Evolutionary conservation across 2,329 filamentous ascomycete genomes (phyloP), one percentile per base, ranked within the genome.

Genomic region (Colletotrichum sp.): DNA sequence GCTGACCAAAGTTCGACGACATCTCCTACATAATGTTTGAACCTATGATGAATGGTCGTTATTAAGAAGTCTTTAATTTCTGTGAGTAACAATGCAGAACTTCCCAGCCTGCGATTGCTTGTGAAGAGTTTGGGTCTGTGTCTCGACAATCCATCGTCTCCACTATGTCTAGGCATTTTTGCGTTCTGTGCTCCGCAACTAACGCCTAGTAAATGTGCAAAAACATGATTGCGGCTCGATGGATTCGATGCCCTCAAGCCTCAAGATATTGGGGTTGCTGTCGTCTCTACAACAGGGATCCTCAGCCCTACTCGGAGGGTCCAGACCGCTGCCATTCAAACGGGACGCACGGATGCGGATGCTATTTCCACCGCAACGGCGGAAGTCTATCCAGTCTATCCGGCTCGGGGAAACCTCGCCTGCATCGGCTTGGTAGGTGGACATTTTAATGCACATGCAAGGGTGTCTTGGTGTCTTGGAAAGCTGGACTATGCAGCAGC

Each of bases 321-420:
- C 61, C 32, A 27, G 61, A 64, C 61, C 61, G 61, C 61, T 43
- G 34, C 32, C 32, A 7, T n/a, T 28, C 32, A 18, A 22, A 28
- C 61, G 61, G 61, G 61, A 18, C 34, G 61, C 34, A 64, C 61
- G 34, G 61, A 64, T 64, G 61, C 61, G 32, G 61, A 64, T 64
- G 13, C 60, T 36, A 39, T 43, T 64, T 43, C 61, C 34, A 12
- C 34, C 61, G 61, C 6, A 18, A 43, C 34, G 61, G 61, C 15
- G 61, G 34, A 64, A 64, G 61, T 36, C 34, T 64, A 27, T 8
- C 60, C 22, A 58, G 55, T 27, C 55, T n/a, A 30, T 22, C 43
- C 43, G 10, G 43, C n/a, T 52, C 43, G 43, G 43, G 27, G 56
- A 61, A 30, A 61, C 56, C 30, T 62, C 30, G n/a, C 61, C 61